Evolutionary conservation across 2,329 filamentous ascomycete genomes (phyloP).

Genomic region (Westerdykella ornata): DNA sequence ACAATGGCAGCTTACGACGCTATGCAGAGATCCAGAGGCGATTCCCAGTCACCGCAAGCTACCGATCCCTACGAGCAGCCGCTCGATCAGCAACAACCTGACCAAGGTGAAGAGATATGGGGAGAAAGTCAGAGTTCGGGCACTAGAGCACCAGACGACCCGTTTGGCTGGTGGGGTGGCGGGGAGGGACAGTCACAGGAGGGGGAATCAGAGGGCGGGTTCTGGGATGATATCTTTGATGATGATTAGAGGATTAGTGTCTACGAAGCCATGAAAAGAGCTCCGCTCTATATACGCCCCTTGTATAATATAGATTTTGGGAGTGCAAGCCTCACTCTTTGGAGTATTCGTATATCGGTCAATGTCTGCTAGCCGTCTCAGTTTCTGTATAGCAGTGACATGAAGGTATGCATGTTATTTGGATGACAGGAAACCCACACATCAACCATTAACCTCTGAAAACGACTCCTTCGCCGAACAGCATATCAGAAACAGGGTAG

Average conservation of each 20-base stretch:
- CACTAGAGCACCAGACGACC: constrained; percentile 20
- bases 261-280: no score
- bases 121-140: constrained; percentile 22
- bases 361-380: no score
- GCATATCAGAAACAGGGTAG: no score
- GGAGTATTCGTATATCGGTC: no score
- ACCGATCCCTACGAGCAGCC: constrained; percentile 17
- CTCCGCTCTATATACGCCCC: no score
- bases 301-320: no score
- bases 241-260: background rate
- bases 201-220: constrained; percentile 27
- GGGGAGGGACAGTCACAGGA: constrained; percentile 15
- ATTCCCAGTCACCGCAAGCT: constrained; percentile 25
- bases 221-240: constrained; percentile 1
- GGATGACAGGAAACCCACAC: no score
- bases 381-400: no score
- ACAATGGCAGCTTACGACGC: constrained; percentile 58
- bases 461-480: no score
- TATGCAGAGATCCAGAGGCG: constrained; percentile 49
- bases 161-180: constrained; percentile 12
- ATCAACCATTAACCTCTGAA: no score
- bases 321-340: no score
- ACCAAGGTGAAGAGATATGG: constrained; percentile 23
- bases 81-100: constrained; percentile 16
- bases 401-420: no score